Base-by-base conservation (phyloP, 225 moss, liverwort and hornwort species). In the Neckera pumila region DNA sequence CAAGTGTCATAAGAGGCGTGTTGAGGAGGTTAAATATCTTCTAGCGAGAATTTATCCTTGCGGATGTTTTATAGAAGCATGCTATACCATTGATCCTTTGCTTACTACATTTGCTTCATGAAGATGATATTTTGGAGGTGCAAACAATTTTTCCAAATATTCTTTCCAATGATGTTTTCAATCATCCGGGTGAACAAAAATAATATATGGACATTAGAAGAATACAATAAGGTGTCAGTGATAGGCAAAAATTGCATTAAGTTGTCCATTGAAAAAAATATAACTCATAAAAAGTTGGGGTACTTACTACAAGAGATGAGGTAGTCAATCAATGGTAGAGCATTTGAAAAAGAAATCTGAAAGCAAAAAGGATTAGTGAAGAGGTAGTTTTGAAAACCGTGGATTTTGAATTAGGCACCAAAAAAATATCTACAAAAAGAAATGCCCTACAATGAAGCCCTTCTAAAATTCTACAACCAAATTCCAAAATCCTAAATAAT, bases 231-330 rank as follows among this genome's bases (percentile, higher is more conserved):
- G 25, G 15, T 42, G 26, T 42, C 26, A 26, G 0, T 71, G 1
- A 15, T 1, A 2, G 2, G 5, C 1, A 4, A 3, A 71, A 26
- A 15, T 71, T 42, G 26, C 8, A 42, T 42, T 42, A 71, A 42
- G 42, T 26, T 26, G 15, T 7, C 26, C 2, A 42, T 71, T 9
- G 15, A 71, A 71, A 3, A 40, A 42, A 25, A 42, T 2, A 26
- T 5, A 1, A 42, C 26, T 71, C 2, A 26, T 26, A 25, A 15
- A 5, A 26, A 14, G 4, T 0, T 13, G 0, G 18, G 1, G 0
- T 2, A 0, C 14, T 70, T 23, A 67, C 1, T 7, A 0, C 12
- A 70, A 25, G 14, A 40, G 2, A 21, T 25, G 14, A 38, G 2
- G 13, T 22, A 23, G 4, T 40, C 3, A 69, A 0, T 8, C 11